Percentiles rank a stretch among this genome's conserved stretches.
Evolutionary conservation across 2,329 filamentous ascomycete species (phyloP).

Genomic region (Geosmithia flava): DNA sequence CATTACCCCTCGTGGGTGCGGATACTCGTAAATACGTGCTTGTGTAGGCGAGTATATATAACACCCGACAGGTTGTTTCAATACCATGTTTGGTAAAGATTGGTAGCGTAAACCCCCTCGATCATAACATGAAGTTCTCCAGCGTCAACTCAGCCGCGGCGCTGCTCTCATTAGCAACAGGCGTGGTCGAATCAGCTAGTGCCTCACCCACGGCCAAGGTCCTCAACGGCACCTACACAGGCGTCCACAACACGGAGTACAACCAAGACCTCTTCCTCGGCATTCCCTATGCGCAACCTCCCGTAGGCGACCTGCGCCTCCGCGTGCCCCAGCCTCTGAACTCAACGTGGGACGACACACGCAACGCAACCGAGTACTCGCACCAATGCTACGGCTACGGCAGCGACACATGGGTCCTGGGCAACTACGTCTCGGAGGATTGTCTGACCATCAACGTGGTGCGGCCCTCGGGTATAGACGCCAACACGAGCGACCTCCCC

Average conservation of each 20-base stretch:
- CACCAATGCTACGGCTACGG: background rate
- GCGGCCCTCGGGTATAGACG: constrained; percentile 15
- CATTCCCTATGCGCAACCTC: constrained; percentile 39
- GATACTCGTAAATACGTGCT: too few species aligned
- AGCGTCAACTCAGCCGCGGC: too few species aligned
- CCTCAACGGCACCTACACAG: constrained; percentile 41
- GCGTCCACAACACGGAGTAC: constrained; percentile 51
- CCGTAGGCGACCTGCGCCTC: constrained; percentile 37
- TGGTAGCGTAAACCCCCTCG: too few species aligned
- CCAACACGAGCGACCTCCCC: constrained; percentile 20
- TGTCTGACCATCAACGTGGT: constrained; percentile 28
- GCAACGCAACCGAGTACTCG: background rate
- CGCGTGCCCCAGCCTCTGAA: constrained; percentile 31
- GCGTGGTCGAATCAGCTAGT: background rate
- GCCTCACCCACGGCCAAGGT: constrained; percentile 29
- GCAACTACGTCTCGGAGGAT: constrained; percentile 15
- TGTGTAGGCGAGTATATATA: too few species aligned
- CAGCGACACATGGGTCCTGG: background rate
- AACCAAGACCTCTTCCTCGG: constrained; percentile 32
- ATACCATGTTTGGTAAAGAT: too few species aligned
- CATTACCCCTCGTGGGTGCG: too few species aligned
- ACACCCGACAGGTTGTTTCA: too few species aligned
- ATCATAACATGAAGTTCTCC: background rate
- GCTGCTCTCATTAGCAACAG: background rate
- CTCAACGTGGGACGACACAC: constrained; percentile 8